Evolutionary conservation across 2,329 filamentous ascomycete genomes (phyloP).

Genomic region (Phaeosphaeria sp.): DNA sequence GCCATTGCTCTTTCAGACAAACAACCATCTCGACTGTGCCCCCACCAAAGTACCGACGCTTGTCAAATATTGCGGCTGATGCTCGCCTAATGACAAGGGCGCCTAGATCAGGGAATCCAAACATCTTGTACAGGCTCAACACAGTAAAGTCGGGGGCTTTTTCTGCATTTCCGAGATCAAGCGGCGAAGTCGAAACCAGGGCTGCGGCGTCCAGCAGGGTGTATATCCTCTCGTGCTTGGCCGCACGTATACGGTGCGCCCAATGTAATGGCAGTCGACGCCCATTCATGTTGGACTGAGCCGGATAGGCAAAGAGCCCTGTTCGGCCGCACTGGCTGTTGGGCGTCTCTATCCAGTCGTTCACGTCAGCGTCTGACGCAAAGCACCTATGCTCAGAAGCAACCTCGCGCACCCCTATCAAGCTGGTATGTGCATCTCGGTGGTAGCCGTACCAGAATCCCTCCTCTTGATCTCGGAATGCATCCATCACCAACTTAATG

Average conservation of each 20-base stretch:
- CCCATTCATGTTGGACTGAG: slow-evolving; percentile 93
- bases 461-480: slow-evolving; percentile 69
- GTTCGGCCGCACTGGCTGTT: slow-evolving; percentile 27
- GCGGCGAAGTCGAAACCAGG: slow-evolving; percentile 74
- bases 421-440: slow-evolving; percentile 81
- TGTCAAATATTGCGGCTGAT: slow-evolving; percentile 67
- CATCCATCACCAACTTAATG: slow-evolving; percentile 84
- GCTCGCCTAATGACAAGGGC: slow-evolving; percentile 81
- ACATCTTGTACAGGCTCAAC: slow-evolving; percentile 96
- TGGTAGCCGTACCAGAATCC: slow-evolving; percentile 88
- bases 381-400: slow-evolving; percentile 72
- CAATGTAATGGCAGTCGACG: slow-evolving; percentile 75
- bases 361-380: slow-evolving; percentile 65
- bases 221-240: slow-evolving; percentile 54
- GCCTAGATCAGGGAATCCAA: slow-evolving; percentile 91
- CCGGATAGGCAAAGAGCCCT: slow-evolving; percentile 78
- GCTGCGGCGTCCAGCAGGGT: slow-evolving; percentile 86
- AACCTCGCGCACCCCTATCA: slow-evolving; percentile 79
- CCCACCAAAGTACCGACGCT: slow-evolving; percentile 85
- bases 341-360: slow-evolving; percentile 64
- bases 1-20: slow-evolving; percentile 79
- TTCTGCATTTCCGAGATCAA: slow-evolving; percentile 70
- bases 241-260: slow-evolving; percentile 59
- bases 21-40: slow-evolving; percentile 93
- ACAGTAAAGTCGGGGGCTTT: slow-evolving; percentile 82